Evolutionary conservation across 768 basidiomycete genomes (phyloP).

Genomic region (Termitomyces sp.): DNA sequence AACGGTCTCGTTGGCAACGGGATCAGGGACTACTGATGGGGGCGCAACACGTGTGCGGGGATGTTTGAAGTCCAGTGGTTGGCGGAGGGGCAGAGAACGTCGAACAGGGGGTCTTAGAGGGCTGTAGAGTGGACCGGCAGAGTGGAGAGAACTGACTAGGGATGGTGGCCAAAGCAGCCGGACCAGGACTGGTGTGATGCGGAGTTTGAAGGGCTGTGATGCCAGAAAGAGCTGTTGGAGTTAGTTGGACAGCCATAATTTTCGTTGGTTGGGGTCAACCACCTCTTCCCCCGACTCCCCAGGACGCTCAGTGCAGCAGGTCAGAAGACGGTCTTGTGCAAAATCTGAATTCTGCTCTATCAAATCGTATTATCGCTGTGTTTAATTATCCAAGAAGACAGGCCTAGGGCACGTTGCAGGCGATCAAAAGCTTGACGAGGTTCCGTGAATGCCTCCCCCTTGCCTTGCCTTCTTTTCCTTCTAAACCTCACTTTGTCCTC

Average conservation of each 20-base stretch:
- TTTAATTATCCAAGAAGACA: constrained; percentile 35
- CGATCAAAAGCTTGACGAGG: constrained; percentile 64
- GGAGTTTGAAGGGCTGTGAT: constrained; percentile 25
- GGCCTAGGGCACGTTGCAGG: constrained; percentile 63
- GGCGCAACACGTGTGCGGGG: constrained; percentile 4
- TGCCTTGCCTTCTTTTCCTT: constrained; percentile 52
- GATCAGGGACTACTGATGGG: constrained; percentile 7
- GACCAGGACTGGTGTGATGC: constrained; percentile 7
- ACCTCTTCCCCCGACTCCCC: constrained; percentile 1
- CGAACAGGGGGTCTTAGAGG: not conserved
- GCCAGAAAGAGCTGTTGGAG: constrained; percentile 15
- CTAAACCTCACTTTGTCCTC: constrained; percentile 34
- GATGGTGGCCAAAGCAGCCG: not conserved
- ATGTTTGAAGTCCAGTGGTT: not conserved
- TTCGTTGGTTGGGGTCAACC: constrained; percentile 7
- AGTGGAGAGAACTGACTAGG: not conserved
- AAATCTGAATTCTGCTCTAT: constrained; percentile 2
- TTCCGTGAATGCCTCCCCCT: constrained; percentile 47
- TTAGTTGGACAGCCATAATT: constrained; percentile 15
- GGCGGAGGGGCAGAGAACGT: not conserved
- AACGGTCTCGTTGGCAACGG: constrained; percentile 10
- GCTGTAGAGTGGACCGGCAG: not conserved
- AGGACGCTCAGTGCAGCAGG: not conserved
- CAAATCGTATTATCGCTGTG: constrained; percentile 8
- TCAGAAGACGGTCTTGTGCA: not conserved